phyloP scores from a whole-genome alignment of 2,329 filamentous ascomycete genomes.

The Scedosporium aurantiacum region DNA sequence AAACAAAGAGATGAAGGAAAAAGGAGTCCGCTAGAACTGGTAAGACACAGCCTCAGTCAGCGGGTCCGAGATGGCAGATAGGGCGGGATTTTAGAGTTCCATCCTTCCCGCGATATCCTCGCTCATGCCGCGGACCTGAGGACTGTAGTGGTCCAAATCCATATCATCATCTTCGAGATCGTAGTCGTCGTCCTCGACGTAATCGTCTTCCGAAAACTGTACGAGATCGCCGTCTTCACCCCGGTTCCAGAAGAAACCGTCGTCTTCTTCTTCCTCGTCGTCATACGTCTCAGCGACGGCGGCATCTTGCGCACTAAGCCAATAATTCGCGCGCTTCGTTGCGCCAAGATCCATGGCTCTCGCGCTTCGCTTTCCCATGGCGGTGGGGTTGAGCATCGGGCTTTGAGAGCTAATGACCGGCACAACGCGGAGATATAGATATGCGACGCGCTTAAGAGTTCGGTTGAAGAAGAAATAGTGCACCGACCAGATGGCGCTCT shows the following conservation, averaged over 20 bases:
- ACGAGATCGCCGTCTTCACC: slow-evolving; percentile 48
- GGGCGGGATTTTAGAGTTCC: slow-evolving; percentile 38
- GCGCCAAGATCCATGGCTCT: neutral
- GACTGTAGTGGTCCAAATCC: slow-evolving; percentile 25
- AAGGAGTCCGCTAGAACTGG: neutral
- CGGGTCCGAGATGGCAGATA: neutral
- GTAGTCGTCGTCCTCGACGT: slow-evolving; percentile 33
- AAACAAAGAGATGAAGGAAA: neutral
- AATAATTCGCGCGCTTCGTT: slow-evolving; percentile 71
- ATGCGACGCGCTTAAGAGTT: slow-evolving; percentile 79
- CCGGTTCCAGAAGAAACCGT: slow-evolving; percentile 45
- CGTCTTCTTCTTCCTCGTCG: slow-evolving; percentile 36
- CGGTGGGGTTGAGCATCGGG: slow-evolving; percentile 30
- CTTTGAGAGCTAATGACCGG: slow-evolving; percentile 59
- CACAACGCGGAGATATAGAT: slow-evolving; percentile 84
- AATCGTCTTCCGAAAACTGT: slow-evolving; percentile 39
- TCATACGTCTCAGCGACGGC: slow-evolving; percentile 33
- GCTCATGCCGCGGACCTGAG: slow-evolving; percentile 43
- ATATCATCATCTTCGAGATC: slow-evolving; percentile 32
- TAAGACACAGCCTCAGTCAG: neutral
- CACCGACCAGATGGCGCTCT: slow-evolving; percentile 86
- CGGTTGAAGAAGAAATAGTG: slow-evolving; percentile 99
- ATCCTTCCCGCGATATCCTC: slow-evolving; percentile 52
- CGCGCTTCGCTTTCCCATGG: slow-evolving; percentile 1
- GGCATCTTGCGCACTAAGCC: slow-evolving; percentile 62